phyloP scores from a whole-genome alignment of 148 eudicot species.

The Chenopodium suecicum region DNA sequence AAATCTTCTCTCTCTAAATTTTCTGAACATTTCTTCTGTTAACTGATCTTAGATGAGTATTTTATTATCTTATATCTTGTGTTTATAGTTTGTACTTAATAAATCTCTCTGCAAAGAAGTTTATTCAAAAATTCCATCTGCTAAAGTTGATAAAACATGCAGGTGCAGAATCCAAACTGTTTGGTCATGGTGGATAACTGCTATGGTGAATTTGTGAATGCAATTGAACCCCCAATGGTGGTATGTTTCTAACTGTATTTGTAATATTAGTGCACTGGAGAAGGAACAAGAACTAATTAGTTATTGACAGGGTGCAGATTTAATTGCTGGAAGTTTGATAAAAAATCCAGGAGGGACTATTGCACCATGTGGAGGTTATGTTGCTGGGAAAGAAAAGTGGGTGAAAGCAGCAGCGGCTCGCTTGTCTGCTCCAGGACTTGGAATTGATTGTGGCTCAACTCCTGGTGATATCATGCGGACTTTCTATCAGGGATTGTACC shows the following conservation, averaged over 20 bases:
- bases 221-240: slow-evolving; percentile 94
- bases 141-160: slow-evolving; percentile 26
- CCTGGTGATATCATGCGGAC: slow-evolving; percentile 87
- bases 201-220: slow-evolving; percentile 91
- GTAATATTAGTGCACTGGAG: background rate
- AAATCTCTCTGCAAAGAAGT: background rate
- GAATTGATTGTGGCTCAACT: slow-evolving; percentile 89
- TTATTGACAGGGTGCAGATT: slow-evolving; percentile 82
- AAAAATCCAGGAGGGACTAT: slow-evolving; percentile 98
- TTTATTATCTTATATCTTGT: no score
- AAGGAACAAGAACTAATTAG: slow-evolving; percentile 16
- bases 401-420: slow-evolving; percentile 96
- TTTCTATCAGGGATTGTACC: slow-evolving; percentile 85
- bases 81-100: no score
- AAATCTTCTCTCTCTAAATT: no score
- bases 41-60: no score
- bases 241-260: slow-evolving; percentile 40
- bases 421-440: slow-evolving; percentile 95
- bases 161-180: slow-evolving; percentile 83
- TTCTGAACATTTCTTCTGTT: no score
- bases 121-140: background rate
- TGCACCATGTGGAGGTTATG: slow-evolving; percentile 98
- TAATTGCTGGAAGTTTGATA: slow-evolving; percentile 92
- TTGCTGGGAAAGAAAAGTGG: slow-evolving; percentile 82
- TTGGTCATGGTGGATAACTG: slow-evolving; percentile 97